phyloP scores from a whole-genome alignment of 129 eudicot genomes.

The Flaveria brownii region DNA sequence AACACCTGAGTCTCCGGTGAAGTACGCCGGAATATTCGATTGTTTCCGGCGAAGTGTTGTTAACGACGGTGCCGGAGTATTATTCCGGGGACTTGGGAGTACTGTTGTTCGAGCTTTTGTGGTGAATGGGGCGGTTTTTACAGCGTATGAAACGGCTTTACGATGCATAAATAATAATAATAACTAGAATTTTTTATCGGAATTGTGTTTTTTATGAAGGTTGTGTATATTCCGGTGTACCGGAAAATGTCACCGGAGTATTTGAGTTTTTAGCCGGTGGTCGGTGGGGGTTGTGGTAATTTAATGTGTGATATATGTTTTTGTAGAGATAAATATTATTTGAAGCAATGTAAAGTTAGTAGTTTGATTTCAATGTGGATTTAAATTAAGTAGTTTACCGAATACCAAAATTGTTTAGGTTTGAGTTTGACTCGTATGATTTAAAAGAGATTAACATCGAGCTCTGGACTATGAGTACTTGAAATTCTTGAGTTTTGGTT shows the following conservation, averaged over 20 bases:
- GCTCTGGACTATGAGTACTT: too few species aligned
- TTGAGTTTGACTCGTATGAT: too few species aligned
- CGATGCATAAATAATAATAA: constrained; percentile 34
- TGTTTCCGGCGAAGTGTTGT: constrained; percentile 57
- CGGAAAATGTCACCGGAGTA: neutral
- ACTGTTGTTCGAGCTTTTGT: constrained; percentile 70
- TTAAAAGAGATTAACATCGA: too few species aligned
- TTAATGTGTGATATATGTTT: neutral
- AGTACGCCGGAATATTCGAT: constrained; percentile 59
- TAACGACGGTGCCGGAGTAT: constrained; percentile 50
- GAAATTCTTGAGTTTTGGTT: too few species aligned
- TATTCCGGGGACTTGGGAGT: constrained; percentile 76
- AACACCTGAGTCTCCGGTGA: constrained; percentile 30
- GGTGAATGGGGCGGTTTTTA: constrained; percentile 72
- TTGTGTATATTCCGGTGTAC: neutral
- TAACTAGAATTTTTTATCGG: constrained; percentile 20
- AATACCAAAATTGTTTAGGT: too few species aligned
- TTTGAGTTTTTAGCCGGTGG: neutral
- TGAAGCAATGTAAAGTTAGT: neutral
- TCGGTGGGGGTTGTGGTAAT: neutral
- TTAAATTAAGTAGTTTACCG: too few species aligned
- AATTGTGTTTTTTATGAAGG: neutral
- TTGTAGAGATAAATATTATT: neutral
- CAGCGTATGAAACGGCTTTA: constrained; percentile 72
- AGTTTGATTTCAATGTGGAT: too few species aligned